Conservation (phyloP, 2,329 filamentous ascomycete genomes). For the Blastomyces silverae region DNA sequence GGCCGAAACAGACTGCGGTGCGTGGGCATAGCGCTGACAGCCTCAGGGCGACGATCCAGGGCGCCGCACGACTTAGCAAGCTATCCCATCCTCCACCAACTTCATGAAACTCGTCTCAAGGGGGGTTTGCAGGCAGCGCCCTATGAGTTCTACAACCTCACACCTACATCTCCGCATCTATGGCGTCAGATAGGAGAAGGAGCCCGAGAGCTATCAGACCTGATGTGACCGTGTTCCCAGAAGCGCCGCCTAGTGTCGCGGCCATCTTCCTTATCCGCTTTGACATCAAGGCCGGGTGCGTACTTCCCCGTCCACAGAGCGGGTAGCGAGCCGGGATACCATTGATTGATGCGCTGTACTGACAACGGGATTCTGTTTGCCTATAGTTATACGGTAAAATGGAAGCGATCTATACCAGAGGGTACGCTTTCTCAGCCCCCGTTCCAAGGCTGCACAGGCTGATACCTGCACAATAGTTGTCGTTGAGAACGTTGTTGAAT, state of each 20-base stretch:
- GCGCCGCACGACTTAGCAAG: too few species aligned
- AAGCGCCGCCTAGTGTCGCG: slow-evolving; percentile 51
- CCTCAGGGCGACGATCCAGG: neutral
- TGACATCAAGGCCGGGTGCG: slow-evolving; percentile 82
- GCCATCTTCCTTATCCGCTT: slow-evolving; percentile 86
- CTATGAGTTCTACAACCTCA: slow-evolving; percentile 3
- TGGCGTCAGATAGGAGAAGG: slow-evolving; percentile 21
- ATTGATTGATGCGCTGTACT: slow-evolving; percentile 11
- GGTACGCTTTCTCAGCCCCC: slow-evolving; percentile 44
- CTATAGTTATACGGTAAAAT: slow-evolving; percentile 68
- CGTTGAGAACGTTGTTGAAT: slow-evolving; percentile 84
- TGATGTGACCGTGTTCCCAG: slow-evolving; percentile 32
- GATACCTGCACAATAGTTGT: slow-evolving; percentile 37
- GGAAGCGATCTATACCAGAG: slow-evolving; percentile 67
- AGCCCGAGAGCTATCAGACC: slow-evolving; percentile 26
- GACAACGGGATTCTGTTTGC: slow-evolving; percentile 8
- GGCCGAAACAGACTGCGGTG: neutral
- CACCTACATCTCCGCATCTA: slow-evolving; percentile 11
- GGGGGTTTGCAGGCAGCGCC: neutral
- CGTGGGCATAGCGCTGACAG: neutral
- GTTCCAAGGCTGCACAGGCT: slow-evolving; percentile 7
- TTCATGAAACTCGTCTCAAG: neutral
- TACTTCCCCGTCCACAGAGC: neutral
- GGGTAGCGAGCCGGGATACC: neutral
- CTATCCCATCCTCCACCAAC: neutral